A percentile compares a stretch with the other conserved stretches of the same genome.
Evolutionary conservation across 306 rosid genomes (phyloP).

Genomic region (Gastrolobium bilobum): DNA sequence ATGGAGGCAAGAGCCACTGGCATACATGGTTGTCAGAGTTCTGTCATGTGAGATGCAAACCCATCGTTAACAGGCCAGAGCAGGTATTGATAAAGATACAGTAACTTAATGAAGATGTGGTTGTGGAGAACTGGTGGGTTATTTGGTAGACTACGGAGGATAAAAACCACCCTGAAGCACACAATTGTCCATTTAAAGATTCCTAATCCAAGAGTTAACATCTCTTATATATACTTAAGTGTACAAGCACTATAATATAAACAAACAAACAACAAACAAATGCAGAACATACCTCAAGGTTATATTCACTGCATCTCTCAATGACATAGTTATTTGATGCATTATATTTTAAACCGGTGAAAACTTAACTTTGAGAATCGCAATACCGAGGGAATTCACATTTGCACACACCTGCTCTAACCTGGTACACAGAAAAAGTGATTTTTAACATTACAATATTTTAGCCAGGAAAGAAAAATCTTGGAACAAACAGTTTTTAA

Average conservation of each 20-base stretch:
- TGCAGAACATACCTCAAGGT: conserved; percentile 32
- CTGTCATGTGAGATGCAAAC: background rate
- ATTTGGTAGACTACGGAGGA: conserved; percentile 13
- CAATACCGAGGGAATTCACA: conserved; percentile 77
- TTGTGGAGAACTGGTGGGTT: background rate
- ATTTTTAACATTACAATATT: conserved; percentile 17
- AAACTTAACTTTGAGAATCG: conserved; percentile 63
- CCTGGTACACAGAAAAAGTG: conserved; percentile 56
- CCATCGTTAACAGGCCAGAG: background rate
- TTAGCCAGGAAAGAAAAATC: conserved; percentile 25
- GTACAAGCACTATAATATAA: background rate
- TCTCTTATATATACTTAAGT: background rate
- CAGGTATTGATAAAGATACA: background rate
- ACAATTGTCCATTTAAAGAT: background rate
- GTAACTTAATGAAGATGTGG: conserved; percentile 3
- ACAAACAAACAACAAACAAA: conserved; percentile 25
- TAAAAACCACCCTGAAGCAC: background rate
- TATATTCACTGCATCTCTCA: conserved; percentile 32
- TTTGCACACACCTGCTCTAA: conserved; percentile 70
- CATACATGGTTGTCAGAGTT: background rate
- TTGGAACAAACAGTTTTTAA: background rate
- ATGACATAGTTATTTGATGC: background rate
- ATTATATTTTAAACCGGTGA: conserved; percentile 1
- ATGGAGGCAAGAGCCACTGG: background rate
- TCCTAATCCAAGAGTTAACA: background rate